phyloP scores from a whole-genome alignment of 345 rosid species.

The Salix purpurea region DNA sequence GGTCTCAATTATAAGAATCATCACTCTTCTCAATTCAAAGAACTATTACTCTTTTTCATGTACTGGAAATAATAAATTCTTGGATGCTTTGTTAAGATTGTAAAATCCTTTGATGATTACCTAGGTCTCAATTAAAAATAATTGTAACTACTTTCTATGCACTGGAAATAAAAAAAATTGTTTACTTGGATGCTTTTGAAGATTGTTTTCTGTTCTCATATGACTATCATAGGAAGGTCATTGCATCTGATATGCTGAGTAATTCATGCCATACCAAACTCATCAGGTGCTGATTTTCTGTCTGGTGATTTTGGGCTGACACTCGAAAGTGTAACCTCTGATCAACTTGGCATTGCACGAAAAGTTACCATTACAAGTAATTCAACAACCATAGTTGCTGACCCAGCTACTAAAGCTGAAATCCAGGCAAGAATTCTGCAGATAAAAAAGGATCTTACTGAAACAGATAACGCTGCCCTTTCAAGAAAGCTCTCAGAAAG shows the following conservation, averaged over 20 bases:
- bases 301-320: too few species aligned
- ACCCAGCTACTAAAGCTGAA: constrained; percentile 82
- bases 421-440: constrained; percentile 79
- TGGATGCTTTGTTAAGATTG: background rate
- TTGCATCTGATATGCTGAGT: background rate
- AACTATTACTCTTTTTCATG: background rate
- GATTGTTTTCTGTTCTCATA: background rate
- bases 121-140: background rate
- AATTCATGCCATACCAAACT: constrained; percentile 10
- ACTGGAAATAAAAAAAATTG: background rate
- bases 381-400: constrained; percentile 80
- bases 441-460: constrained; percentile 88
- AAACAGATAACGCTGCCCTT: constrained; percentile 54
- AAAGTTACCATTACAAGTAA: too few species aligned
- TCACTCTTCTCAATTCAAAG: too few species aligned
- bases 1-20: background rate
- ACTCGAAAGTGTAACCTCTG: too few species aligned
- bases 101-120: background rate
- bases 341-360: too few species aligned
- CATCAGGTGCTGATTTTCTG: constrained; percentile 79
- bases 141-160: background rate
- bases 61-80: background rate
- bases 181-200: background rate
- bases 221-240: background rate
- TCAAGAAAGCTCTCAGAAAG: constrained; percentile 71